Evolutionary conservation across 2,329 filamentous ascomycete species (phyloP).

Genomic region (Alternaria rosae): DNA sequence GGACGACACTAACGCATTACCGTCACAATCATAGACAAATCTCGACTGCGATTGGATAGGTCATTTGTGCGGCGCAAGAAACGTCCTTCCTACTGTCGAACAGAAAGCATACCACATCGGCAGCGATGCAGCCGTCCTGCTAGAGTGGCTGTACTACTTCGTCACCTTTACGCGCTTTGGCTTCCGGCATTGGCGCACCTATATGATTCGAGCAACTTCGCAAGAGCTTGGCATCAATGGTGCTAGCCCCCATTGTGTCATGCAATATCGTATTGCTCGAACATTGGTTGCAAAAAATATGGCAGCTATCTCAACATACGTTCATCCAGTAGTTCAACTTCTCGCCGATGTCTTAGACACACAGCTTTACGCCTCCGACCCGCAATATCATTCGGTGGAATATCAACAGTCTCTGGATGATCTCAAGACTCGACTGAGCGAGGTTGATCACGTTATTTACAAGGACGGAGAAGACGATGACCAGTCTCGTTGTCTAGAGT

Average conservation of each 20-base stretch:
- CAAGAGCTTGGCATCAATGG: constrained; percentile 6
- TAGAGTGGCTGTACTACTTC: constrained; percentile 16
- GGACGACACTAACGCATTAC: background rate
- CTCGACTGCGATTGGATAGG: background rate
- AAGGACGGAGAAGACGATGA: background rate
- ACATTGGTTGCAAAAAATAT: background rate
- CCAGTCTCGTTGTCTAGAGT: background rate
- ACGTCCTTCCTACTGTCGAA: background rate
- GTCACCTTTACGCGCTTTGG: constrained; percentile 14
- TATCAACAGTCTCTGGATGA: background rate
- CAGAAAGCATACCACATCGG: background rate
- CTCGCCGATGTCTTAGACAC: background rate
- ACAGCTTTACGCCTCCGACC: background rate
- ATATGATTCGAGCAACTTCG: constrained; percentile 5
- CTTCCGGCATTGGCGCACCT: constrained; percentile 20
- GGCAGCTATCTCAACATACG: background rate
- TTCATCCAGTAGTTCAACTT: background rate
- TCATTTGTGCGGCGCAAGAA: background rate
- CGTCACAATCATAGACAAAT: background rate
- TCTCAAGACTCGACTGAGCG: background rate
- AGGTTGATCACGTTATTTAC: accelerated
- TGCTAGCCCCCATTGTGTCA: background rate
- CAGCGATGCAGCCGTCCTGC: background rate
- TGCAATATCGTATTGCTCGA: background rate
- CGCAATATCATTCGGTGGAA: background rate